Evolutionary conservation across 1,284 basidiomycete genomes (phyloP).

Genomic region (Hortiboletus rubellus): DNA sequence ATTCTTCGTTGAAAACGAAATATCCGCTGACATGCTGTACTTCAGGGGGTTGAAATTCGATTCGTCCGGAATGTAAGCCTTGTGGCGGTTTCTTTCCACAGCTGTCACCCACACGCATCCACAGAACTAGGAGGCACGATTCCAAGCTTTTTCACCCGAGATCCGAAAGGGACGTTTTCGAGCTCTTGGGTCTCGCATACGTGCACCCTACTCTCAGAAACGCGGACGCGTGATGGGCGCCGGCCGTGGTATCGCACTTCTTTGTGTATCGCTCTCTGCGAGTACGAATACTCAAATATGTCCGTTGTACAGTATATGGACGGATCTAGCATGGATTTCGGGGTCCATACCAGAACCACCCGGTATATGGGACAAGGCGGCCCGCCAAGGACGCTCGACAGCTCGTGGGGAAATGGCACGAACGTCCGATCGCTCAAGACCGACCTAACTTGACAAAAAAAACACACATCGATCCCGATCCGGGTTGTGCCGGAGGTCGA

Average conservation of each 20-base stretch:
- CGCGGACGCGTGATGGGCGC: slow-evolving; percentile 51
- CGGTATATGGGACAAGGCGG: background rate
- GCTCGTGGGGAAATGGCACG: background rate
- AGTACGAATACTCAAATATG: background rate
- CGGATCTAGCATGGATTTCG: background rate
- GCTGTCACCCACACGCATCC: background rate
- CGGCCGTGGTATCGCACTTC: background rate
- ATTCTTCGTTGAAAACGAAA: background rate
- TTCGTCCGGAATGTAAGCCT: slow-evolving; percentile 69
- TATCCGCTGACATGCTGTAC: slow-evolving; percentile 12
- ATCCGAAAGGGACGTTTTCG: slow-evolving; percentile 70
- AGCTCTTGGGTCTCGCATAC: slow-evolving; percentile 65
- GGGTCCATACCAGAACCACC: background rate
- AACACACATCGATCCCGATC: background rate
- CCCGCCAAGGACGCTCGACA: background rate
- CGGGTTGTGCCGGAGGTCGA: background rate
- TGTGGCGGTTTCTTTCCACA: slow-evolving; percentile 8
- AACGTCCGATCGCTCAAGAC: background rate
- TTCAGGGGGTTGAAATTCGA: slow-evolving; percentile 75
- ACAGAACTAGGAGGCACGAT: slow-evolving; percentile 57
- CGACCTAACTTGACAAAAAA: background rate
- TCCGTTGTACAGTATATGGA: background rate
- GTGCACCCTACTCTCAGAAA: slow-evolving; percentile 69
- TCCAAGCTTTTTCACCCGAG: slow-evolving; percentile 57
- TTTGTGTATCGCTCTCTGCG: background rate